phyloP scores from a whole-genome alignment of 1,284 basidiomycete genomes.

The Microstroma glucosiphilum region DNA sequence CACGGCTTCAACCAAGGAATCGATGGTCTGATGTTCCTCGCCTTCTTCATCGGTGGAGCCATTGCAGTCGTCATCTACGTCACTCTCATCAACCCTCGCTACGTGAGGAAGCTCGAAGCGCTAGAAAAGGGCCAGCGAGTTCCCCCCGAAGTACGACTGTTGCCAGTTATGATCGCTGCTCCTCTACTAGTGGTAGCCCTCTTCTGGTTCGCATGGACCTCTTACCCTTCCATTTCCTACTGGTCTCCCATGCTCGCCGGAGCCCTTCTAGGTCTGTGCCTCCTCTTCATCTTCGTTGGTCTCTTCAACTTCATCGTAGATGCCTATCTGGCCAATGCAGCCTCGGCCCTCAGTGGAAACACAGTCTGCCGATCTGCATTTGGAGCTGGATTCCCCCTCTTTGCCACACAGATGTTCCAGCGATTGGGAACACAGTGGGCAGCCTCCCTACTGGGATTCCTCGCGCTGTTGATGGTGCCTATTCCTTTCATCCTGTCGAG shows the following conservation, averaged over 20 bases:
- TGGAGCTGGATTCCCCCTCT: conserved; percentile 58
- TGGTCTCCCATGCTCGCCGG: conserved; percentile 55
- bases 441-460: conserved; percentile 66
- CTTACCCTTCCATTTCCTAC: conserved; percentile 47
- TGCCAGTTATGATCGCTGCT: conserved; percentile 42
- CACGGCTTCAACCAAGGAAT: conserved; percentile 45
- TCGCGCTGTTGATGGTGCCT: conserved; percentile 65
- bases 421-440: conserved; percentile 67
- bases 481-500: conserved; percentile 58
- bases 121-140: conserved; percentile 31
- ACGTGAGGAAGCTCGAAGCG: conserved; percentile 24
- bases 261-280: conserved; percentile 51
- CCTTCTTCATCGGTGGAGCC: conserved; percentile 45
- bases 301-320: conserved; percentile 56
- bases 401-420: conserved; percentile 56
- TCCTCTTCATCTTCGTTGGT: conserved; percentile 59
- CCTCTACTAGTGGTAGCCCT: conserved; percentile 51
- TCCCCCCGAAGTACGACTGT: conserved; percentile 42
- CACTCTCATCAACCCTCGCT: conserved; percentile 33
- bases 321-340: conserved; percentile 56
- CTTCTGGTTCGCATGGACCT: conserved; percentile 51
- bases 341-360: conserved; percentile 60
- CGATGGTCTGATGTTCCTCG: conserved; percentile 47
- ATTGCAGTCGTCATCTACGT: conserved; percentile 28
- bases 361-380: conserved; percentile 63